Base-by-base conservation (phyloP, 2,329 filamentous ascomycete species). In the Talaromyces pinophilus region DNA sequence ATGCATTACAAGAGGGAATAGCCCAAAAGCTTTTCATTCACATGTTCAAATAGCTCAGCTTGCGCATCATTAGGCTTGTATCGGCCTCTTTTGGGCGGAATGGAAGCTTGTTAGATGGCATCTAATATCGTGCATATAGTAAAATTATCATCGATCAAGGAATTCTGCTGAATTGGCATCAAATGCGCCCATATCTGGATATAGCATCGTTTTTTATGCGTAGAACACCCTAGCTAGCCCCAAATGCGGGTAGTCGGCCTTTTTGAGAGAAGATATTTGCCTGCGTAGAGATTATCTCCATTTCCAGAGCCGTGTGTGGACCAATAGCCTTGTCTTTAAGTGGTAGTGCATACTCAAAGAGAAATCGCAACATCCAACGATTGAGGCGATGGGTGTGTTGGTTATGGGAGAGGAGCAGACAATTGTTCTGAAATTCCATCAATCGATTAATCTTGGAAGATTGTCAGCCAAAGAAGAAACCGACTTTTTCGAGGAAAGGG, bases 301-400 rank as follows among this genome's bases (percentile, higher is more conserved):
- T 54, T 33, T 54, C 50, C 50, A 33, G 13, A 54, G 19, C 50
- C 28, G 50, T 25, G 50, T 28, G 50, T 25, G 50, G 22, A 28
- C 28, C 28, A 25, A 33, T 33, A 54, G 50, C 50, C 50, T 54
- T 54, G 50, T 54, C 50, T 4, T 54, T 54, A 7, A 54, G 50
- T n/a, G 50, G 50, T 33, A 54, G 28, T 17, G 50, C 50, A 33
- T 54, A 54, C 50, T 54, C 50, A 54, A 54, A 54, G 50, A 54
- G 50, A 33, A 54, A 54, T 54, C 50, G 50, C 8, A 54, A 25
- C 50, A 54, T 54, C 50, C 50, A 54, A 54, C 50, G 50, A 54
- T 54, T 22, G 50, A 54, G 50, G 28, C 50, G 50, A 54, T 54
- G 50, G 22, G 50, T 54, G 11, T 54, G 50, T 25, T 54, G 50